Evolutionary conservation across 1,139 yeast species (phyloP), one percentile per base, ranked within the genome.

Genomic region (Debaryomyces fabryi): DNA sequence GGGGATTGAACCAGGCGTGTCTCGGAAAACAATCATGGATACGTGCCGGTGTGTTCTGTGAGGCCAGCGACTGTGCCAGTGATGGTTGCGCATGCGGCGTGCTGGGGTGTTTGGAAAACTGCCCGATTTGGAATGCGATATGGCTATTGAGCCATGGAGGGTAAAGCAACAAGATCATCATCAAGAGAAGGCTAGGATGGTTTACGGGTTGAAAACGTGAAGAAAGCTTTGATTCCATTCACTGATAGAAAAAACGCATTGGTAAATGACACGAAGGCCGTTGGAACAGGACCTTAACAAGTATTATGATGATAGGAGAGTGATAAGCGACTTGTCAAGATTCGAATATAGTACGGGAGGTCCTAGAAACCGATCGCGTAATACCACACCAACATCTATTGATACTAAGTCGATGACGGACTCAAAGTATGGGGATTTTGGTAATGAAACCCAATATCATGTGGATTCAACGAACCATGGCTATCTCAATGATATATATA

Each of bases 291-390:
- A 29, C 8, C 21, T 32, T 18, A 12, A 40, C 18, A 7, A 12
- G 27, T n/a, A n/a, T 13, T n/a, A n/a, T 13, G 59, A 58, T 20
- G 65, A 63, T 20, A 53, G 55, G 12, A 51, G 68, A 41, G 58
- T 68, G 10, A 65, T 67, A 1, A 65, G 71, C 53, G 72, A 68
- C 50, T 51, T 60, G 18, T 67, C 72, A n/a, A 50, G 72, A 35
- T 67, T 68, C 47, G 68, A 67, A 39, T 63, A 54, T 46, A 67
- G 63, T 38, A 50, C 52, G 18, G 55, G 58, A 3, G 52, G 57
- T 9, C 67, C 67, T 2, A 47, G 61, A 45, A 58, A 52, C 39
- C 52, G 70, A 46, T 65, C 71, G 5, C 51, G 71, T 49, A 64
- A 65, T 46, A 50, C 69, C 2, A 63, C 71, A 6, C 72, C 71